Evolutionary conservation across 2,329 filamentous ascomycete genomes (phyloP).

Genomic region (Colletotrichum phormii): DNA sequence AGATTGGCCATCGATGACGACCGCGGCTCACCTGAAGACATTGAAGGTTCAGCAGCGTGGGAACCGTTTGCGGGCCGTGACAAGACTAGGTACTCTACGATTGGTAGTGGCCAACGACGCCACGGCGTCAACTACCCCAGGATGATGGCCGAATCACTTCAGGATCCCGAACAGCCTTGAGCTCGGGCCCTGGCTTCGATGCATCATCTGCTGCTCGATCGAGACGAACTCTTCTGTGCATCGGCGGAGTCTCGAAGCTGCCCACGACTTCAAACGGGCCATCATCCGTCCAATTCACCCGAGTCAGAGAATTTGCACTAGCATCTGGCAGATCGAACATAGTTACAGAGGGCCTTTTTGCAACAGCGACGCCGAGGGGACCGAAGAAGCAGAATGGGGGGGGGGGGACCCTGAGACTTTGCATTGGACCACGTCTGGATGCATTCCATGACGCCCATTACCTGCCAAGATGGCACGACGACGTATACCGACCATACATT

Average conservation of each 20-base stretch:
- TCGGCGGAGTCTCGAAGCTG: background rate
- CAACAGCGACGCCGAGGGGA: background rate
- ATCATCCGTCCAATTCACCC: no score
- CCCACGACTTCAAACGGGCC: background rate
- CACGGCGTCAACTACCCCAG: background rate
- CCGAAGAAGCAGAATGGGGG: background rate
- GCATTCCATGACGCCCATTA: background rate
- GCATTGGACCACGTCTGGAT: background rate
- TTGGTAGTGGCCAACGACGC: background rate
- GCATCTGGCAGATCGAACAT: background rate
- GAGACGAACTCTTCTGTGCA: constrained; percentile 20
- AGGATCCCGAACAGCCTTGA: constrained; percentile 3
- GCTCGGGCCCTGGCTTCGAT: constrained; percentile 10
- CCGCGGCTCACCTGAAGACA: background rate
- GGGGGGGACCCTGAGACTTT: background rate
- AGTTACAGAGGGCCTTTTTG: background rate
- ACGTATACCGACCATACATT: background rate
- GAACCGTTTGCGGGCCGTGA: constrained; percentile 22
- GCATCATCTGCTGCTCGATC: constrained; percentile 10
- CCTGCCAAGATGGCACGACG: background rate
- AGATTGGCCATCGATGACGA: constrained; percentile 31
- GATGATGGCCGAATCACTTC: background rate
- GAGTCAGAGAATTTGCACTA: background rate
- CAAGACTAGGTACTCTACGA: background rate
- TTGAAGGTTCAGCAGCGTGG: constrained; percentile 15